These are phyloP conservation scores for Dispira simplex DNA, from an alignment of 192 early-diverging fungal species.

Conservation along the genomic window DNA sequence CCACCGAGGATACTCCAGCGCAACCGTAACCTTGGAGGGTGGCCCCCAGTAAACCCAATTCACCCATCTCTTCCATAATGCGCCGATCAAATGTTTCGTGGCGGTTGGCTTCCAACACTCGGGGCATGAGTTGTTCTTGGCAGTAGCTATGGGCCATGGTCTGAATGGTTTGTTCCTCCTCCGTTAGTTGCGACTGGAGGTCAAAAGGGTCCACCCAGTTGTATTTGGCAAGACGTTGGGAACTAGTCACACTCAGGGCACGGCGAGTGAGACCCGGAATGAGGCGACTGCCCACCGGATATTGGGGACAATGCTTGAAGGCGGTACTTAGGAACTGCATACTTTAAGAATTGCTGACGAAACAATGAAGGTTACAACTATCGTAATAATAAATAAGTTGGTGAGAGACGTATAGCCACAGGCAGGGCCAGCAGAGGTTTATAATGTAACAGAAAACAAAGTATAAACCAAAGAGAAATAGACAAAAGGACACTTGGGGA, in stretches of 20 bases:
- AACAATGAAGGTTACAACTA: no score
- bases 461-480: no score
- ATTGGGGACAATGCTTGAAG: no score
- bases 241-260: background rate
- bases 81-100: constrained; percentile 77
- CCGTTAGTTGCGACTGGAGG: constrained; percentile 71
- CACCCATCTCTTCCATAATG: constrained; percentile 90
- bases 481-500: no score
- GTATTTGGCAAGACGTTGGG: constrained; percentile 39
- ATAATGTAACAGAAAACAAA: no score
- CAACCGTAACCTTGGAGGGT: constrained; percentile 96
- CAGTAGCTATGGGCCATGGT: constrained; percentile 77
- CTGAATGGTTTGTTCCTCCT: constrained; percentile 75
- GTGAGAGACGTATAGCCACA: no score
- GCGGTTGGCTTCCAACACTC: constrained; percentile 73
- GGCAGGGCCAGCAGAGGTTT: no score
- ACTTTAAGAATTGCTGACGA: no score
- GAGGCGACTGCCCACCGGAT: no score
- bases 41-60: constrained; percentile 80
- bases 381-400: no score
- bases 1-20: constrained; percentile 91
- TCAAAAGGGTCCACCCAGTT: constrained; percentile 77
- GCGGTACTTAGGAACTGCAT: no score
- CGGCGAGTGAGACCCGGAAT: no score
- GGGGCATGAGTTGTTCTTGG: constrained; percentile 72